Percentiles rank a stretch among this genome's conserved stretches.
phyloP scores from a whole-genome alignment of 257 asterid species.

The Thymus mandschuricus region DNA sequence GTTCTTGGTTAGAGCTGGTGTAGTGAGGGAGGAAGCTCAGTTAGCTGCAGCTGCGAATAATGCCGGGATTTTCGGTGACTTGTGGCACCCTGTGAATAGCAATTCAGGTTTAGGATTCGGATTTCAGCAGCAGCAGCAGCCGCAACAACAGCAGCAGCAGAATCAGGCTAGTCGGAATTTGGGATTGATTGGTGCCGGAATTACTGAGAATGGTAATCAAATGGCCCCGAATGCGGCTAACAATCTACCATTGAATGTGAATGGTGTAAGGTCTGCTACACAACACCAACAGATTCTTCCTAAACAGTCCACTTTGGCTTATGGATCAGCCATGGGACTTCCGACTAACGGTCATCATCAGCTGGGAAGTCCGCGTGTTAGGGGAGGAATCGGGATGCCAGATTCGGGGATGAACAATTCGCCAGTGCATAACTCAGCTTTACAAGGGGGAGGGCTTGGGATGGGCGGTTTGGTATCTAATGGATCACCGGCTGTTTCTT shows the following conservation, averaged over 20 bases:
- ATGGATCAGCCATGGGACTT: slow-evolving; percentile 58
- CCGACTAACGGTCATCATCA: slow-evolving; percentile 45
- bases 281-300: slow-evolving; percentile 62
- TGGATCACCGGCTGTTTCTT: slow-evolving; percentile 68
- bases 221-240: slow-evolving; percentile 41
- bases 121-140: slow-evolving; percentile 44
- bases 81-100: slow-evolving; percentile 44
- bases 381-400: slow-evolving; percentile 54
- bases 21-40: slow-evolving; percentile 75
- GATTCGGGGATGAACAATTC: slow-evolving; percentile 47
- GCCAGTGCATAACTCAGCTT: slow-evolving; percentile 48
- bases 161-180: slow-evolving; percentile 39
- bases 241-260: slow-evolving; percentile 56
- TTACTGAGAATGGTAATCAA: slow-evolving; percentile 46
- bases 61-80: slow-evolving; percentile 51
- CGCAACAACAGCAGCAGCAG: slow-evolving; percentile 35
- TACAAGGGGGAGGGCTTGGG: slow-evolving; percentile 50
- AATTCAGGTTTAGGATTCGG: slow-evolving; percentile 50
- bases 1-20: slow-evolving; percentile 83
- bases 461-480: slow-evolving; percentile 66
- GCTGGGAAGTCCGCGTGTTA: slow-evolving; percentile 51
- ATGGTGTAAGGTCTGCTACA: slow-evolving; percentile 54
- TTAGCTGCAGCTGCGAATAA: slow-evolving; percentile 40
- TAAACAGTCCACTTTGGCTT: slow-evolving; percentile 57
- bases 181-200: slow-evolving; percentile 46